These are phyloP conservation scores for Xylogone sp. DNA, from an alignment of 2,329 filamentous ascomycete species.

Conservation along the genomic window DNA sequence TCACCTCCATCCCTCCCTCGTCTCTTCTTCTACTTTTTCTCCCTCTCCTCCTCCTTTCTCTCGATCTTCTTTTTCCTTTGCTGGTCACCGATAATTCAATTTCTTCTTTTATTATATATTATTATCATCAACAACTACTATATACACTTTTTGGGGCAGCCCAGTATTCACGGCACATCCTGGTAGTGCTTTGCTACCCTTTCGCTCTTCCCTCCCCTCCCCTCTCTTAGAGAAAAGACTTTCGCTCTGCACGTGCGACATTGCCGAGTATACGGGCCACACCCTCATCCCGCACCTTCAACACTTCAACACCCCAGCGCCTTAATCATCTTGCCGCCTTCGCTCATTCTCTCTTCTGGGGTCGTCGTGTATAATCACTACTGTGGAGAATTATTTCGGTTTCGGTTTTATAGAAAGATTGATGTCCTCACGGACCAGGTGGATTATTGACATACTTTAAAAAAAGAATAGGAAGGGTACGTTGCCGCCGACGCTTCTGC, in stretches of 20 bases:
- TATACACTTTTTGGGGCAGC: background rate
- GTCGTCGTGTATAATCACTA: too few species aligned
- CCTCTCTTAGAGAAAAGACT: background rate
- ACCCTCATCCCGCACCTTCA: too few species aligned
- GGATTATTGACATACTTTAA: too few species aligned
- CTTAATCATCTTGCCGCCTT: too few species aligned
- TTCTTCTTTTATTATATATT: constrained; percentile 6
- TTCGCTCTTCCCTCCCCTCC: background rate
- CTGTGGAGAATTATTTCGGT: too few species aligned
- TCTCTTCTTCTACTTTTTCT: background rate
- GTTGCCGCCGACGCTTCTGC: background rate
- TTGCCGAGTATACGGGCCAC: background rate
- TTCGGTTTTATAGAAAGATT: background rate
- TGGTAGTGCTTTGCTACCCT: background rate
- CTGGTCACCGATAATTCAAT: constrained; percentile 13
- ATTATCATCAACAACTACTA: too few species aligned
- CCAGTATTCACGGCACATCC: background rate
- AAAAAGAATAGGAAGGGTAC: too few species aligned
- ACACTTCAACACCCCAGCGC: too few species aligned
- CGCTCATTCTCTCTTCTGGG: too few species aligned
- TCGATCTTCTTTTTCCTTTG: constrained; percentile 10
- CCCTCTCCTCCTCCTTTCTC: constrained; percentile 1
- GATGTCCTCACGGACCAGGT: background rate
- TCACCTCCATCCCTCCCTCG: constrained; percentile 3
- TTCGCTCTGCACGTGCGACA: background rate